Base-by-base conservation (phyloP, 495 filamentous ascomycete genomes). In the Collariella sp. region DNA sequence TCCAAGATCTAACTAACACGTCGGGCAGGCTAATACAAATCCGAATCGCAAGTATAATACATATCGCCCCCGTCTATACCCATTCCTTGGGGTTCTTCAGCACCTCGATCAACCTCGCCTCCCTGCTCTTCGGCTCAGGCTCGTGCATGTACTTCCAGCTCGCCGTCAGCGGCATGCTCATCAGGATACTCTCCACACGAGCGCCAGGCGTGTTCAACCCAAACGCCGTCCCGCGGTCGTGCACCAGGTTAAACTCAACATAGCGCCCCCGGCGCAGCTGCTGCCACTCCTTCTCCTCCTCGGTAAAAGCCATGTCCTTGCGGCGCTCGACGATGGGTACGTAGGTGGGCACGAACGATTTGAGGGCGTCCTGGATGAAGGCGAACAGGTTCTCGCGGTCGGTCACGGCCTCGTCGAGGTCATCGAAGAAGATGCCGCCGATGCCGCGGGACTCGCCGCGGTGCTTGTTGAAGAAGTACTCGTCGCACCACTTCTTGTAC, bases 341-440 rank as follows among this genome's bases (percentile, higher is more conserved):
- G 67, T 99, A 99, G 5, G 85, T 87, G 0, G 93, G 93, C 24
- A 97, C 72, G 72, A 97, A 99, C 19, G 89, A 86, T 38, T 81
- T 79, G 29, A 96, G 72, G 51, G 87, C 86, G 57, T 87, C 85
- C 56, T 89, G 85, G 44, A 91, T 82, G 59, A 96, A 99, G n/a
- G 85, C 81, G 65, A 97, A 96, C 0, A 91, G 77, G 52, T 91
- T 85, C 68, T 96, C 91, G 62, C 90, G 86, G 56, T 93, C 89
- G 7, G 65, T 65, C 62, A 88, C 82, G 0, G 79, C 77, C 58
- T 89, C 87, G 67, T 97, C 93, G 19, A 97, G 75, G 62, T 99
- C 93, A 68, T 98, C 93, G 63, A 99, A 99, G 78, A 99, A 99
- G 67, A 99, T 97, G 19, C 93, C 93, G 31, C 93, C 93, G 22